Evolutionary conservation across 345 rosid species (phyloP).

Genomic region (Populus simonii): DNA sequence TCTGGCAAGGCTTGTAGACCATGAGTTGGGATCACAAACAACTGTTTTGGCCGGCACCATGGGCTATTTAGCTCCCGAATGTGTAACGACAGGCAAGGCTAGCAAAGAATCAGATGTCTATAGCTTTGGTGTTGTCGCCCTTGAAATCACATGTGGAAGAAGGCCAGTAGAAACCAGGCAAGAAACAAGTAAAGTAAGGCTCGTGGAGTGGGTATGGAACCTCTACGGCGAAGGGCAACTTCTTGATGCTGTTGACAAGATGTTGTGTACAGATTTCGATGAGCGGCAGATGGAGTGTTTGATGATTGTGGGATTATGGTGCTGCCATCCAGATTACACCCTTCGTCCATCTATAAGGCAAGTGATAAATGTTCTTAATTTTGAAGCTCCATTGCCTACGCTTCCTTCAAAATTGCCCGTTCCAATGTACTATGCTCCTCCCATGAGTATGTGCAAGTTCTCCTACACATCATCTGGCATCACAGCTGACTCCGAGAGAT

Average conservation of each 20-base stretch:
- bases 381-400: conserved; percentile 26
- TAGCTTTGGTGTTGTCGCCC: conserved; percentile 23
- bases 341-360: conserved; percentile 23
- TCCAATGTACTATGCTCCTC: conserved; percentile 29
- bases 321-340: conserved; percentile 24
- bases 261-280: conserved; percentile 6
- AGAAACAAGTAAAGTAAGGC: conserved; percentile 19
- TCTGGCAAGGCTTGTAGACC: conserved; percentile 28
- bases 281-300: conserved; percentile 17
- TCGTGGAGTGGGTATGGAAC: conserved; percentile 25
- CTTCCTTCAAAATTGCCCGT: conserved; percentile 24
- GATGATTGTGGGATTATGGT: conserved; percentile 28
- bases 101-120: conserved; percentile 25
- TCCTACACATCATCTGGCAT: conserved; percentile 17
- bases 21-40: conserved; percentile 24
- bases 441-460: conserved; percentile 14
- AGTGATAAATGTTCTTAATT: conserved; percentile 22
- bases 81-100: conserved; percentile 27
- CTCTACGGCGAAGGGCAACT: conserved; percentile 20
- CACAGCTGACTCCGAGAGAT: background rate
- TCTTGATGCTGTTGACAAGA: conserved; percentile 17
- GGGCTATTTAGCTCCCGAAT: conserved; percentile 30
- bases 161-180: conserved; percentile 17
- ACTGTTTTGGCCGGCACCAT: conserved; percentile 24
- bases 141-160: conserved; percentile 27